Evolutionary conservation across 257 asterid genomes (phyloP), one percentile per base, ranked within the genome.

Genomic region (Fraxinus quadrangulata): DNA sequence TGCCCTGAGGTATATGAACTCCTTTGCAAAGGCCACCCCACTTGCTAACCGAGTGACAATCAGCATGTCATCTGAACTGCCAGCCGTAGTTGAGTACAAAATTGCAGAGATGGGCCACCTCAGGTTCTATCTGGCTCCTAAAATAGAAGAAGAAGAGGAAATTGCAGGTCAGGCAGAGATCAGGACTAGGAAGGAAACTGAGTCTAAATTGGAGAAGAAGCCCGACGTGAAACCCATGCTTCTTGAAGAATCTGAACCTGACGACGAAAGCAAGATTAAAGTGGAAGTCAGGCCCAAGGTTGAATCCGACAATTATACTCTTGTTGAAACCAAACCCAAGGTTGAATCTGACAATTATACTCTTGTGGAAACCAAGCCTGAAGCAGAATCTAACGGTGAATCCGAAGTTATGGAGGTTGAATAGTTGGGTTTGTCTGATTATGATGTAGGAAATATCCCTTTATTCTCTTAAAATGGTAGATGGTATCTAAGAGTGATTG

Each of bases 31-130:
- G 80, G 94, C 96, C 37, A 82, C 83, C 17, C 88, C 94, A 0
- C 67, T 91, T 70, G 87, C 96, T 0, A 84, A 72, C 81, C 83
- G 83, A 0, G 90, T 91, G 21, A 89, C 96, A 33, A 78, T 91
- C 71, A 87, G 96, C 84, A 77, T 91, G 80, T 89, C 92, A 30
- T 77, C 92, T 0, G 92, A 91, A 68, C 90, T 89, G 65, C 96
- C 96, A 2, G 87, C 86, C 30, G 94, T 85, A 31, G 89, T 91
- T 2, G 94, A 89, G 84, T 91, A 87, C 82, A 89, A 91, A 83
- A 84, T 91, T 79, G 96, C 92, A 7, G 94, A 91, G 81, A 87
- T 89, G 90, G 96, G 94, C 5, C 79, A 89, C 67, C 70, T 91
- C 59, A 84, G 94, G 77, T 89, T 82, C 81, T 89, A 89, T 49